Evolutionary conservation across 2,329 filamentous ascomycete species (phyloP).

Genomic region (Fusarium cyanostomum): DNA sequence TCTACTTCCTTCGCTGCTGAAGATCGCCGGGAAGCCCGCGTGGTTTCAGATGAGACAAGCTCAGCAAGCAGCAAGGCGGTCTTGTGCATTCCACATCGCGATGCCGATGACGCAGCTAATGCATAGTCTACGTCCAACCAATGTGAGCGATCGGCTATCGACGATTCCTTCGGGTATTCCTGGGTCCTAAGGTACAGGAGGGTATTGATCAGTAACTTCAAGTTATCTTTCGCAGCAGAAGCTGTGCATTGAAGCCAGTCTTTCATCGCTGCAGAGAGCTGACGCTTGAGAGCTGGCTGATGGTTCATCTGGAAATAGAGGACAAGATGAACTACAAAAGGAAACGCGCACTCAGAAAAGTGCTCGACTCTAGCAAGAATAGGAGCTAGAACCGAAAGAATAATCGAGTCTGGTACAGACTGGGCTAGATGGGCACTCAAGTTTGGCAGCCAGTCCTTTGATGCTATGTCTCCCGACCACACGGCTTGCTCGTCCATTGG

Average conservation of each 20-base stretch:
- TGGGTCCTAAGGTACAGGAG: conserved; percentile 91
- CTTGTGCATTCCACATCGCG: conserved; percentile 84
- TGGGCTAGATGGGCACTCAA: conserved; percentile 70
- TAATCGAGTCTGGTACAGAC: conserved; percentile 68
- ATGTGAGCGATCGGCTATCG: conserved; percentile 77
- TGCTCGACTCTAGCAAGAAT: conserved; percentile 72
- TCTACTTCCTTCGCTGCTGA: conserved; percentile 64
- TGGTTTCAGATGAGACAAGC: conserved; percentile 67
- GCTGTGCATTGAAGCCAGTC: conserved; percentile 64
- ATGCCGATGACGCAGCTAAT: conserved; percentile 75
- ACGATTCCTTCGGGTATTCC: conserved; percentile 76
- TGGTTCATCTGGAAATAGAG: conserved; percentile 74
- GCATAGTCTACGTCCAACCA: conserved; percentile 90
- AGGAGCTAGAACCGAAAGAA: conserved; percentile 74
- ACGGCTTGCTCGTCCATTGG: conserved; percentile 33
- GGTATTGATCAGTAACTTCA: conserved; percentile 78
- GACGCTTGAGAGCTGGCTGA: conserved; percentile 66
- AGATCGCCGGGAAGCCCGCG: conserved; percentile 71
- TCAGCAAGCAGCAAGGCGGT: conserved; percentile 87
- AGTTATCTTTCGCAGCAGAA: conserved; percentile 64
- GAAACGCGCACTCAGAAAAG: conserved; percentile 79
- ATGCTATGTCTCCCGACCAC: conserved; percentile 54
- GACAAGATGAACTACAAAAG: conserved; percentile 85
- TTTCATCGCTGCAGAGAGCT: conserved; percentile 72
- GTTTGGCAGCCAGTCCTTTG: conserved; percentile 67